Conservation (phyloP, 768 basidiomycete species). For the Crassisporium funariophilum region DNA sequence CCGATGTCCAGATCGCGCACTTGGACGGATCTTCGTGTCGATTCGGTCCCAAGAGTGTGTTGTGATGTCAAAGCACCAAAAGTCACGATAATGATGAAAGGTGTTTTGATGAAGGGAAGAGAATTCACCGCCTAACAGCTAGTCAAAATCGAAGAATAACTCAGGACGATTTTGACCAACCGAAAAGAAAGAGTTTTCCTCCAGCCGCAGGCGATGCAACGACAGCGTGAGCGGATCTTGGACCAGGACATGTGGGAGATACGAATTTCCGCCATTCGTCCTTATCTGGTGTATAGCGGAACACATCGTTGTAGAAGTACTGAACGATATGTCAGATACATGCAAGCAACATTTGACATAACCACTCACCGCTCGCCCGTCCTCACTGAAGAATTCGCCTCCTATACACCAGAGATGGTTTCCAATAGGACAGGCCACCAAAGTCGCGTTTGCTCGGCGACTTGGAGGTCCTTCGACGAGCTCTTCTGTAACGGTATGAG, state of each 20-base stretch:
- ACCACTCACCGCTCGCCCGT: conserved; percentile 65
- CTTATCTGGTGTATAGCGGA: conserved; percentile 86
- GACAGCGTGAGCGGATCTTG: conserved; percentile 85
- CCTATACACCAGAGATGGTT: conserved; percentile 85
- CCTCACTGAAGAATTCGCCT: conserved; percentile 87
- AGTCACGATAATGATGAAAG: conserved; percentile 88
- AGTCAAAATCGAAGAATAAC: conserved; percentile 2
- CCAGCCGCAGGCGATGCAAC: conserved; percentile 75
- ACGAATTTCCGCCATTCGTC: conserved; percentile 91
- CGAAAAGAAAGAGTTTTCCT: conserved; percentile 84
- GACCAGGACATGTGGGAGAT: conserved; percentile 83
- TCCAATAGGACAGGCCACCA: conserved; percentile 79
- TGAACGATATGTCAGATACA: conserved; percentile 24
- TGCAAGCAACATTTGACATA: not conserved
- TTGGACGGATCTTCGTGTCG: conserved; percentile 81
- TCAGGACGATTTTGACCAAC: conserved; percentile 32
- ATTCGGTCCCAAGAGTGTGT: conserved; percentile 87
- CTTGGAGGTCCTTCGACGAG: conserved; percentile 81
- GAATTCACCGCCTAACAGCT: conserved; percentile 75
- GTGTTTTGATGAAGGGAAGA: conserved; percentile 80
- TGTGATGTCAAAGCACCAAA: conserved; percentile 84
- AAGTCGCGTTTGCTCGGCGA: conserved; percentile 79
- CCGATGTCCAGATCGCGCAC: conserved; percentile 84
- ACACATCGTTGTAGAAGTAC: conserved; percentile 90
- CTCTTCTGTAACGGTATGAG: conserved; percentile 85